A percentile compares a stretch with the other conserved stretches of the same genome.
phyloP scores from a whole-genome alignment of 495 filamentous ascomycete genomes.

The Daldinia caldariorum region DNA sequence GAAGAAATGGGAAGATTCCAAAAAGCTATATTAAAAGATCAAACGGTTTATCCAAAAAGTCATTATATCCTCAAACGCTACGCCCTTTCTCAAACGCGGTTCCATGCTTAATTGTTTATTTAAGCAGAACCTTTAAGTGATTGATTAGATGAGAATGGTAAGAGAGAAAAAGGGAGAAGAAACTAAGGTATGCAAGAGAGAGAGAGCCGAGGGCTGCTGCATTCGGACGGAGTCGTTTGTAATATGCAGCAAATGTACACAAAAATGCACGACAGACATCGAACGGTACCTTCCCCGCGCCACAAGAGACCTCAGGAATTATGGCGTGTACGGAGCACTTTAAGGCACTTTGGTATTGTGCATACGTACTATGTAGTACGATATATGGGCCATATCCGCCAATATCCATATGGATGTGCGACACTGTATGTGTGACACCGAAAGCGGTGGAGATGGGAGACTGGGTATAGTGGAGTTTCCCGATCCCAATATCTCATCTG shows the following conservation, averaged over 20 bases:
- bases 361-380: too few species aligned
- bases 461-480: neutral
- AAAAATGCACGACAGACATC: slow-evolving; percentile 21
- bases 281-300: slow-evolving; percentile 9
- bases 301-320: slow-evolving; percentile 6
- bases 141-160: neutral
- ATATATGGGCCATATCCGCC: neutral
- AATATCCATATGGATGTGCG: neutral
- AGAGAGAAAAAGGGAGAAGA: neutral
- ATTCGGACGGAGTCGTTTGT: slow-evolving; percentile 24
- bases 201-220: slow-evolving; percentile 24
- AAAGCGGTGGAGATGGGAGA: slow-evolving; percentile 2
- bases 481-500: neutral
- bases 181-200: slow-evolving; percentile 28
- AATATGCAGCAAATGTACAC: neutral
- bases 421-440: slow-evolving; percentile 6
- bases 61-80: neutral
- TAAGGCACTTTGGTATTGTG: neutral
- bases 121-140: neutral
- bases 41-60: neutral
- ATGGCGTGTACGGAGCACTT: slow-evolving; percentile 7
- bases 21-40: slow-evolving; percentile 10
- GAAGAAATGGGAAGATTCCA: neutral
- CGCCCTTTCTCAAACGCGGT: neutral
- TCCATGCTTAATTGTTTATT: slow-evolving; percentile 2